Conservation (phyloP, 345 rosid genomes). For the Iberis pinnata region DNA sequence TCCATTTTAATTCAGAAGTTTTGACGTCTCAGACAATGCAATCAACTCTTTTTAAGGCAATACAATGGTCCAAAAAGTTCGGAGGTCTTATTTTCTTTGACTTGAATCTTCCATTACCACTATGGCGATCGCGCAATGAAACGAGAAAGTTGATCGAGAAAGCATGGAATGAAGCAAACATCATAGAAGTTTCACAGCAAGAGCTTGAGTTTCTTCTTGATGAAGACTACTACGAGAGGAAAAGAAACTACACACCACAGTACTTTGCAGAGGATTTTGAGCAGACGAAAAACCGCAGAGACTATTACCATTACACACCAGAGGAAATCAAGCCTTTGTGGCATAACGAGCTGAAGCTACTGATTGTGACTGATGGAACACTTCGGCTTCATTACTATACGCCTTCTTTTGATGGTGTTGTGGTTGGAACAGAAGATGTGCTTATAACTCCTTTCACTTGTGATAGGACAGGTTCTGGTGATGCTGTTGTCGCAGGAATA, state of each 20-base stretch:
- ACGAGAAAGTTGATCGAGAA: slow-evolving; percentile 51
- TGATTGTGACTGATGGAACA: slow-evolving; percentile 90
- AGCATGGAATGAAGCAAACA: slow-evolving; percentile 68
- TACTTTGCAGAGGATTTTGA: slow-evolving; percentile 67
- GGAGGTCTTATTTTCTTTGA: slow-evolving; percentile 78
- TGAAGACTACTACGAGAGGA: slow-evolving; percentile 59
- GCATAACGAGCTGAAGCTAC: slow-evolving; percentile 68
- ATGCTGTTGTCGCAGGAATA: slow-evolving; percentile 84
- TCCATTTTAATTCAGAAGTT: slow-evolving; percentile 77
- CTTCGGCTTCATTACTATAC: slow-evolving; percentile 73
- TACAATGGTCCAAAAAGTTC: slow-evolving; percentile 63
- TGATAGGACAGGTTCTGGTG: slow-evolving; percentile 95
- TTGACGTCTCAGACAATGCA: slow-evolving; percentile 52
- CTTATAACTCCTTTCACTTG: slow-evolving; percentile 81
- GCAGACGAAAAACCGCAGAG: slow-evolving; percentile 52
- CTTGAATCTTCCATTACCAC: slow-evolving; percentile 61
- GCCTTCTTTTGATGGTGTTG: slow-evolving; percentile 64
- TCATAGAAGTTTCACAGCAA: slow-evolving; percentile 72
- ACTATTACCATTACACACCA: slow-evolving; percentile 65
- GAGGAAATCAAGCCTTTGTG: slow-evolving; percentile 77
- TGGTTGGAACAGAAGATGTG: slow-evolving; percentile 83
- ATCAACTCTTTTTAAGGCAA: slow-evolving; percentile 51
- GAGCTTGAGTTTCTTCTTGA: slow-evolving; percentile 86
- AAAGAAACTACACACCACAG: slow-evolving; percentile 61
- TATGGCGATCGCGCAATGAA: slow-evolving; percentile 77